A percentile compares a stretch with the other conserved stretches of the same genome.
Conservation (phyloP, 1,284 basidiomycete genomes). For the Melampsora larici-populina region DNA sequence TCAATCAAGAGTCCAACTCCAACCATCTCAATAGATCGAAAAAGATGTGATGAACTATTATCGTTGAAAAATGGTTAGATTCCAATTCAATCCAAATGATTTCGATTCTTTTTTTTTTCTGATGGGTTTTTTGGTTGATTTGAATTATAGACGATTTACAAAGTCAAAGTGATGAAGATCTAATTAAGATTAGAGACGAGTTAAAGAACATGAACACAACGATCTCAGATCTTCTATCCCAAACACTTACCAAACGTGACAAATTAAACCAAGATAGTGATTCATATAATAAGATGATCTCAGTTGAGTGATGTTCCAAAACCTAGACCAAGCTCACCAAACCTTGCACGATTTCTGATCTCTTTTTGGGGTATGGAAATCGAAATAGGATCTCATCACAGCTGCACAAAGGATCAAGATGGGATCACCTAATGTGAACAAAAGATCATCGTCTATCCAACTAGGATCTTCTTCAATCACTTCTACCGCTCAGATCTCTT, state of each 20-base stretch:
- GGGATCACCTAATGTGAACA: slow-evolving; percentile 22
- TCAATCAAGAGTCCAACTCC: background rate
- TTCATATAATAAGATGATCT: slow-evolving; percentile 40
- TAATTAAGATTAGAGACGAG: slow-evolving; percentile 17
- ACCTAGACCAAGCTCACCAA: no score
- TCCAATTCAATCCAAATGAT: no score
- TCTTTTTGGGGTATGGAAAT: no score
- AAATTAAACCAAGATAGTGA: slow-evolving; percentile 32
- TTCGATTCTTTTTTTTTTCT: no score
- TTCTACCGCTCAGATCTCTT: background rate
- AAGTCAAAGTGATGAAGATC: slow-evolving; percentile 13
- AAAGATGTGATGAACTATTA: slow-evolving; percentile 12
- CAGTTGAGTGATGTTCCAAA: no score
- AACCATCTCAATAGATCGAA: background rate
- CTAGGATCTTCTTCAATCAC: slow-evolving; percentile 28
- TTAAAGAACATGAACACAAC: slow-evolving; percentile 2
- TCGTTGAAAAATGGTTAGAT: slow-evolving; percentile 20
- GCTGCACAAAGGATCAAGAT: slow-evolving; percentile 37
- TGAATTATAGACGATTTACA: background rate
- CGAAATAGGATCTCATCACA: slow-evolving; percentile 36
- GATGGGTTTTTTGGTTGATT: background rate
- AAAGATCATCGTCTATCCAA: slow-evolving; percentile 35
- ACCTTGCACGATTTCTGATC: no score
- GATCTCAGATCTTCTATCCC: slow-evolving; percentile 14
- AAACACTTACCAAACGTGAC: slow-evolving; percentile 18